These are phyloP conservation scores for Geotrichum phurueaensis DNA, from an alignment of 1,139 yeast genomes.

Conservation along the genomic window DNA sequence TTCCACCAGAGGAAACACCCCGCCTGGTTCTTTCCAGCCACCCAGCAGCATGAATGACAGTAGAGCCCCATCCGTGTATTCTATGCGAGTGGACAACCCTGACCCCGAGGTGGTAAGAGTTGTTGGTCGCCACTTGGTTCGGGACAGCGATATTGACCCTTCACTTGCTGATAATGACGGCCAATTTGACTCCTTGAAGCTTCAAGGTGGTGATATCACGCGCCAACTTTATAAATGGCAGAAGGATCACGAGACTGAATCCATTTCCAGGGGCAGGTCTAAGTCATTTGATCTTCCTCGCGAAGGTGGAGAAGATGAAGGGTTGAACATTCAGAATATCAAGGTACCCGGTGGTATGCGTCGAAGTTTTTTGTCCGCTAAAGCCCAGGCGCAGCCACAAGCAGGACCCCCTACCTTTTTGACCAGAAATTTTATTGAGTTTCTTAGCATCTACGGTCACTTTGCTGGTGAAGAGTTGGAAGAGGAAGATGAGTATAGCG, in stretches of 20 bases:
- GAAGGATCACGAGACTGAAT: conserved; percentile 42
- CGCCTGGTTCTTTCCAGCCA: conserved; percentile 7
- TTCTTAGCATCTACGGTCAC: conserved; percentile 82
- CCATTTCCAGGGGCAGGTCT: conserved; percentile 31
- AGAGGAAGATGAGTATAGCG: conserved; percentile 42
- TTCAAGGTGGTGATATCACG: conserved; percentile 84
- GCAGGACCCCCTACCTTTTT: conserved; percentile 53
- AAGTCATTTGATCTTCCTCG: conserved; percentile 39
- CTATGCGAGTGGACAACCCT: conserved; percentile 39
- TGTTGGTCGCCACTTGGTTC: conserved; percentile 53
- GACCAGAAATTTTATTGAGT: conserved; percentile 83
- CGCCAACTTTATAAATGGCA: conserved; percentile 76
- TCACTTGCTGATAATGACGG: conserved; percentile 25
- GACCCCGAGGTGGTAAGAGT: conserved; percentile 49
- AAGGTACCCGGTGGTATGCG: conserved; percentile 92
- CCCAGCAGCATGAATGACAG: conserved; percentile 4
- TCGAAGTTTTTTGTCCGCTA: conserved; percentile 59
- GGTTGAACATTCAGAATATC: conserved; percentile 57
- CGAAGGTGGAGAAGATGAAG: conserved; percentile 28
- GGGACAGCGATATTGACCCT: conserved; percentile 21
- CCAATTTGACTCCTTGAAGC: conserved; percentile 50
- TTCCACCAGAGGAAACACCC: conserved; percentile 9
- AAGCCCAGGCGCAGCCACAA: conserved; percentile 24
- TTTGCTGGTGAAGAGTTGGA: conserved; percentile 93
- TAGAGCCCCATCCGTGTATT: conserved; percentile 15